Conservation (phyloP, 2,329 filamentous ascomycete species). For the Fusarium chlamydosporum region DNA sequence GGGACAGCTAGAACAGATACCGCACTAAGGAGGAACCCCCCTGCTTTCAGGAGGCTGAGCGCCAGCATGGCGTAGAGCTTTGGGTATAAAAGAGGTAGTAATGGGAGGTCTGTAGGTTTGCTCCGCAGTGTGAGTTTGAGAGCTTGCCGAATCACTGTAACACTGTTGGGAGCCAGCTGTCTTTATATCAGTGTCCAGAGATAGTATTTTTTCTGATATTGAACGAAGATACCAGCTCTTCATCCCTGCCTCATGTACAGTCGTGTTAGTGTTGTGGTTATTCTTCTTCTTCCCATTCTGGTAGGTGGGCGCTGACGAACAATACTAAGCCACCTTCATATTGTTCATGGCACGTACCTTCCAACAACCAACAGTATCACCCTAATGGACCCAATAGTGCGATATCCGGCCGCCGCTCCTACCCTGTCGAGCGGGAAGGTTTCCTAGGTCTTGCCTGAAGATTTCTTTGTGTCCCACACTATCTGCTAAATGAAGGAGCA, state of each 20-base stretch:
- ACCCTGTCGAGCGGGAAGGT: not conserved
- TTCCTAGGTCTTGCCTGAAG: not conserved
- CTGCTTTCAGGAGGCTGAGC: conserved; percentile 11
- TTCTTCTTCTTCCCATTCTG: conserved; percentile 23
- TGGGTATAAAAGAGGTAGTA: not conserved
- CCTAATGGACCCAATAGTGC: conserved; percentile 18
- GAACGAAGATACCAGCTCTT: not conserved
- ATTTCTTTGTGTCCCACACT: conserved; percentile 5
- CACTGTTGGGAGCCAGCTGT: not conserved
- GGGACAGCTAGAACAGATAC: conserved; percentile 27
- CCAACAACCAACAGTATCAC: conserved; percentile 25
- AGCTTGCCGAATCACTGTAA: not conserved
- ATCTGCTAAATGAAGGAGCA: conserved; percentile 12
- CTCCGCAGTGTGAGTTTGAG: conserved; percentile 10
- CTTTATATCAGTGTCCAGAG: conserved; percentile 34
- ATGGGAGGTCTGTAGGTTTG: conserved; percentile 1
- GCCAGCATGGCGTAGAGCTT: conserved; percentile 18
- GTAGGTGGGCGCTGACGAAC: conserved; percentile 39
- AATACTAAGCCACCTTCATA: conserved; percentile 47
- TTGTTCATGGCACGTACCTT: conserved; percentile 43
- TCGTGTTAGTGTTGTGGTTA: conserved; percentile 15
- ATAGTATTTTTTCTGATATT: not conserved
- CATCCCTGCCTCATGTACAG: conserved; percentile 10
- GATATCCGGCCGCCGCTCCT: not conserved
- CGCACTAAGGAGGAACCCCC: conserved; percentile 28